These are phyloP conservation scores for Chlorophyllum brunneum DNA, from an alignment of 768 basidiomycete species.

Conservation along the genomic window DNA sequence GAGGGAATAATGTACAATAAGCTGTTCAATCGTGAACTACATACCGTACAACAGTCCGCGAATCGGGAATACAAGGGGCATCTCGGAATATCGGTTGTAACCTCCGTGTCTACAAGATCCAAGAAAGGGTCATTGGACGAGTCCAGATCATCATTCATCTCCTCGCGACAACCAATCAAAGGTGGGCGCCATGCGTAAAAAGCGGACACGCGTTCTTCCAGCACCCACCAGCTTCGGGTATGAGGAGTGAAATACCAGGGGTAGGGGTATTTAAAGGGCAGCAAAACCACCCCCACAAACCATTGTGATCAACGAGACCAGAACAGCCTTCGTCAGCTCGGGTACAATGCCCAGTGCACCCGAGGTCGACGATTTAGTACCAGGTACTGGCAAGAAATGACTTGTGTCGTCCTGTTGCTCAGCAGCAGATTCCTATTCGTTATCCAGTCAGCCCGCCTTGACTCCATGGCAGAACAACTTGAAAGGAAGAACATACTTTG, in stretches of 20 bases:
- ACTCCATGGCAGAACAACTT: constrained; percentile 32
- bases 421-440: constrained; percentile 13
- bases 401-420: constrained; percentile 27
- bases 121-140: too few relatives aligned
- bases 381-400: constrained; percentile 61
- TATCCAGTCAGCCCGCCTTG: neutral
- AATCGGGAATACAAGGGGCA: too few relatives aligned
- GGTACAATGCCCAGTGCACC: constrained; percentile 21
- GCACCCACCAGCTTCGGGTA: neutral
- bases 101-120: too few relatives aligned
- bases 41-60: too few relatives aligned
- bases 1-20: too few relatives aligned
- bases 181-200: neutral
- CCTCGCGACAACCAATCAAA: too few relatives aligned
- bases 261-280: neutral
- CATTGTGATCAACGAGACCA: neutral
- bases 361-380: constrained; percentile 29
- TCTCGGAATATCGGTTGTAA: too few relatives aligned
- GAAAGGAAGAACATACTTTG: constrained; percentile 53
- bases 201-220: neutral
- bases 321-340: neutral
- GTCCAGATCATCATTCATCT: too few relatives aligned
- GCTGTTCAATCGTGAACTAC: too few relatives aligned
- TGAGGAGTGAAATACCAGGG: neutral
- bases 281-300: neutral